Base-by-base conservation (phyloP, 768 basidiomycete genomes). In the Xanthoconium stramineum region DNA sequence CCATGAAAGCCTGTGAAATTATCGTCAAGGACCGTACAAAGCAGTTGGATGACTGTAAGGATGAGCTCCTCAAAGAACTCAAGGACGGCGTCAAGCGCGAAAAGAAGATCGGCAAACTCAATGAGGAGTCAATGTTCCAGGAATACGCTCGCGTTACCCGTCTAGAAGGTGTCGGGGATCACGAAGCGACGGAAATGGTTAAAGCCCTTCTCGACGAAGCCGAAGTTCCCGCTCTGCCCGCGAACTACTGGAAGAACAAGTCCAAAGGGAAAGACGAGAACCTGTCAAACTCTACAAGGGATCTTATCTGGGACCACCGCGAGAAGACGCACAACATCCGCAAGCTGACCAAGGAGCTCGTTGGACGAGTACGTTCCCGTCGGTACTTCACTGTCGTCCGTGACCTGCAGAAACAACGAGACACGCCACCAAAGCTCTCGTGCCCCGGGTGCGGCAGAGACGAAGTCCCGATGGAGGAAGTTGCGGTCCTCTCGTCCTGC, bases 301-400 rank as follows among this genome's bases (percentile, higher is more conserved):
- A 85, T 52, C 74, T 76, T 30, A 79, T 83, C 46, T 93, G 91
- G 91, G 84, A 83, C 37, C 87, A 91, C 65, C 86, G 94, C 35
- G 92, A 95, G 71, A 83, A 91, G 65, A 88, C 91, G 2, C 93
- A 96, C 68, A 83, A 87, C 45, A 87, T 96, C 53, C 84, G 93
- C 45, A 83, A 86, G 47, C 74, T 97, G 45, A 84, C 83, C 35
- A 94, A 94, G 70, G 95, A 97, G 70, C 83, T 96, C 49, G 86
- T 91, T 29, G 93, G 92, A 32, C 89, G 94, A 47, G 84, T 91
- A 47, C 86, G 94, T 43, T 97, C 94, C 3, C 78, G 92, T 36
- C 89, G 94, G 43, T 97, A 93, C 75, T 97, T 98, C 76, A 90
- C 83, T 8, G 88, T 89, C 50, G 92, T 97, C 40, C 88, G 92